These are phyloP conservation scores for Plectosphaerella sp. DNA, from an alignment of 2,329 filamentous ascomycete species.

Conservation along the genomic window DNA sequence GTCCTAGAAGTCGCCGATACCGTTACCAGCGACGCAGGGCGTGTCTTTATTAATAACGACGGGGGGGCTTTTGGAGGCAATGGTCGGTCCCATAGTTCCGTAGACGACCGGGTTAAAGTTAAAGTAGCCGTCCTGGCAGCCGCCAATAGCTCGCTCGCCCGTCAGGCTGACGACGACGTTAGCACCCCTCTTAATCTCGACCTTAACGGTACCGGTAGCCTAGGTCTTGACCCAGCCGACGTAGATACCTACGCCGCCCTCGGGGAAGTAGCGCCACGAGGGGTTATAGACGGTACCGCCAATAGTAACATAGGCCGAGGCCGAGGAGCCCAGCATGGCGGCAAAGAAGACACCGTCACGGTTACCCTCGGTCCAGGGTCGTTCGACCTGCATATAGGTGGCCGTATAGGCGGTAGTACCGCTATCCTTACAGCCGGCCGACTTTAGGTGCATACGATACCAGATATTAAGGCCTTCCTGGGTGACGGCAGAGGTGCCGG, in stretches of 20 bases:
- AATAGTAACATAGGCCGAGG: constrained; percentile 20
- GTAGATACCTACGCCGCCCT: constrained; percentile 22
- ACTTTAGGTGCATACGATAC: constrained; percentile 16
- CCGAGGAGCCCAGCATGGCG: constrained; percentile 19
- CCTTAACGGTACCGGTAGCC: constrained; percentile 16
- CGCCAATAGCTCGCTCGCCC: constrained; percentile 6
- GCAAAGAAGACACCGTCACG: constrained; percentile 16
- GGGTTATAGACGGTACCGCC: constrained; percentile 12
- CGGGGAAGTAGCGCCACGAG: constrained; percentile 17
- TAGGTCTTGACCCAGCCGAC: constrained; percentile 21
- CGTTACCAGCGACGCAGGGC: constrained; percentile 18
- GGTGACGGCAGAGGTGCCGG: constrained; percentile 15
- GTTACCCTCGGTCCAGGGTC: constrained; percentile 14
- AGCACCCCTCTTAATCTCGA: constrained; percentile 9
- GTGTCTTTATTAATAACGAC: neutral
- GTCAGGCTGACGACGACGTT: constrained; percentile 6
- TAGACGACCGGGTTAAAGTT: constrained; percentile 14
- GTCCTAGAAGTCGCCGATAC: constrained; percentile 20
- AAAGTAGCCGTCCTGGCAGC: constrained; percentile 6
- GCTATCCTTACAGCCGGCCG: constrained; percentile 14
- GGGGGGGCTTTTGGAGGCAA: neutral
- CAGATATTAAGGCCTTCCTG: constrained; percentile 19
- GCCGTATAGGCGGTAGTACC: constrained; percentile 22
- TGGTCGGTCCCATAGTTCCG: neutral
- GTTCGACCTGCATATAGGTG: constrained; percentile 17